These are phyloP conservation scores for Backusella macrospora DNA, from an alignment of 192 early-diverging fungal genomes.

Conservation along the genomic window DNA sequence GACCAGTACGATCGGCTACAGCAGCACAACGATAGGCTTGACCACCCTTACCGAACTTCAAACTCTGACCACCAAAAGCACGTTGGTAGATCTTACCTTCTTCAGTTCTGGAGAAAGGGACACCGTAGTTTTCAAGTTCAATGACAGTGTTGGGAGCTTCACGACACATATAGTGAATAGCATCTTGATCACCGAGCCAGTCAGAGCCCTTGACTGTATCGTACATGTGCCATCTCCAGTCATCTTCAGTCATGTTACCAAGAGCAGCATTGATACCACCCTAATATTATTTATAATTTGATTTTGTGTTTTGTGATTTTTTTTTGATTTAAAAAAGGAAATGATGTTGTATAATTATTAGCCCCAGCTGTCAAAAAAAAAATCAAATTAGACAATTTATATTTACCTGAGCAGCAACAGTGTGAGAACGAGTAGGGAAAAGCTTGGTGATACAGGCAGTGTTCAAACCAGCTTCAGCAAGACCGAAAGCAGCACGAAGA, in stretches of 20 bases:
- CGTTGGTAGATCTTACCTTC: constrained; percentile 99
- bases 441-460: constrained; percentile 98
- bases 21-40: constrained; percentile 98
- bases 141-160: constrained; percentile 95
- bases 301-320: not conserved
- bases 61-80: constrained; percentile 96
- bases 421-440: constrained; percentile 98
- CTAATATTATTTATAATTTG: too few species aligned
- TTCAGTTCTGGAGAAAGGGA: constrained; percentile 96
- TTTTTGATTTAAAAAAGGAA: not conserved
- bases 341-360: not conserved
- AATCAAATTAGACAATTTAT: constrained; percentile 1
- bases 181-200: constrained; percentile 99
- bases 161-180: constrained; percentile 99
- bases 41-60: constrained; percentile 96
- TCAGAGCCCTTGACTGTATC: constrained; percentile 99
- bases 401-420: constrained; percentile 90
- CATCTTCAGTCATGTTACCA: constrained; percentile 99
- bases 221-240: constrained; percentile 99
- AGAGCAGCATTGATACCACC: constrained; percentile 99
- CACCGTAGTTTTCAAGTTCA: constrained; percentile 98
- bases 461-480: constrained; percentile 93
- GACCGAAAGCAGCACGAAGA: constrained; percentile 96
- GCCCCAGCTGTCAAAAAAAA: not conserved
- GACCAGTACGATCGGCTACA: constrained; percentile 98